phyloP scores from a whole-genome alignment of 768 basidiomycete species.

The Tricholoma matsutake region DNA sequence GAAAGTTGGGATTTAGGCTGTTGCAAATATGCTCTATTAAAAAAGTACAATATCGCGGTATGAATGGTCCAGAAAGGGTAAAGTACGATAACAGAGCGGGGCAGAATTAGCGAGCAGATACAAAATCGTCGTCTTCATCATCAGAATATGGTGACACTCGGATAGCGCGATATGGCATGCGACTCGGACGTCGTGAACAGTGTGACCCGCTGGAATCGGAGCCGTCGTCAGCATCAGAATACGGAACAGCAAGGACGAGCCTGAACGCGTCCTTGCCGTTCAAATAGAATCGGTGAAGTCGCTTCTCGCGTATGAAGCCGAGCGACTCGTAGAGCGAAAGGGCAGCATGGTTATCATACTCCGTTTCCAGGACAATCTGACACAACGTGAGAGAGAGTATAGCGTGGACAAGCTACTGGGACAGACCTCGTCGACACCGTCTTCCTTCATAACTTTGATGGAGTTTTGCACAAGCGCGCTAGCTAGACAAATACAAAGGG shows the following conservation, averaged over 20 bases:
- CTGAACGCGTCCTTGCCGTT: conserved; percentile 96
- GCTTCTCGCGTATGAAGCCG: conserved; percentile 95
- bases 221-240: conserved; percentile 28
- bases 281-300: conserved; percentile 91
- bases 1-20: background rate
- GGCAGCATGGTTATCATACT: conserved; percentile 88
- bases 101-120: conserved; percentile 31
- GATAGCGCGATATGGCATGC: conserved; percentile 37
- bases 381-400: conserved; percentile 2
- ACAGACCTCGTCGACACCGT: conserved; percentile 84
- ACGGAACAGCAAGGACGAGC: conserved; percentile 63
- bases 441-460: conserved; percentile 77
- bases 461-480: conserved; percentile 81
- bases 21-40: background rate
- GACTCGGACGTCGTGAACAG: conserved; percentile 14
- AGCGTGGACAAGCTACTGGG: background rate
- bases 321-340: conserved; percentile 87
- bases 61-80: background rate
- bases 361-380: conserved; percentile 93
- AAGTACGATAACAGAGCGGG: background rate
- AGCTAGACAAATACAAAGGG: conserved; percentile 49
- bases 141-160: conserved; percentile 43
- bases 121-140: conserved; percentile 40
- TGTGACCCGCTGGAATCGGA: conserved; percentile 29
- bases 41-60: conserved; percentile 5